phyloP scores from a whole-genome alignment of 208 protist species.

The Trypanosoma cruzi region DNA sequence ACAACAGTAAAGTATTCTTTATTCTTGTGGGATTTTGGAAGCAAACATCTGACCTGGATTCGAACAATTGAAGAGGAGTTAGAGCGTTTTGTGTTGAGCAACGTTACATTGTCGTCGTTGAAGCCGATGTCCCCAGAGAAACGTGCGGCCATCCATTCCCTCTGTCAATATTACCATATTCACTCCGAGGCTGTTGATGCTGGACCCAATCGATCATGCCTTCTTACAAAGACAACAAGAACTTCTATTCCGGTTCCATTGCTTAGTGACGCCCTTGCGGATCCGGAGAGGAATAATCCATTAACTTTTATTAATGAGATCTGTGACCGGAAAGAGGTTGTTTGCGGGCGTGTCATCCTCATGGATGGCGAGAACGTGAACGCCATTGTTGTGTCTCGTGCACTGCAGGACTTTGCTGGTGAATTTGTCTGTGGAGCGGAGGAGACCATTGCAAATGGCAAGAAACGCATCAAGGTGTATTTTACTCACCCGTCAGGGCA shows the following conservation, averaged over 20 bases:
- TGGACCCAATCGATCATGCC: constrained; percentile 49
- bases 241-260: constrained; percentile 37
- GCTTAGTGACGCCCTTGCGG: constrained; percentile 23
- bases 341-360: constrained; percentile 32
- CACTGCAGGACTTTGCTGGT: constrained; percentile 45
- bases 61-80: constrained; percentile 47
- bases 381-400: constrained; percentile 29
- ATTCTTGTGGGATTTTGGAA: constrained; percentile 51
- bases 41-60: constrained; percentile 25
- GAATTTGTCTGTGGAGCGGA: constrained; percentile 50
- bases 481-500: constrained; percentile 18
- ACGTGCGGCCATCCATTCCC: constrained; percentile 56
- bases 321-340: not conserved
- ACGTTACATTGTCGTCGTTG: constrained; percentile 35
- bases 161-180: constrained; percentile 70
- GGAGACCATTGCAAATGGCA: constrained; percentile 15
- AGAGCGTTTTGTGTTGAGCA: constrained; percentile 42
- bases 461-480: constrained; percentile 12
- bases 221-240: constrained; percentile 51
- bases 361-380: constrained; percentile 40
- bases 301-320: constrained; percentile 17
- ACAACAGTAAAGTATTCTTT: constrained; percentile 51
- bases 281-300: constrained; percentile 14
- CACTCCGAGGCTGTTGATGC: constrained; percentile 49
- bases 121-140: constrained; percentile 41